Conservation (phyloP, 2,329 filamentous ascomycete species). For the Juglanconis sp. region DNA sequence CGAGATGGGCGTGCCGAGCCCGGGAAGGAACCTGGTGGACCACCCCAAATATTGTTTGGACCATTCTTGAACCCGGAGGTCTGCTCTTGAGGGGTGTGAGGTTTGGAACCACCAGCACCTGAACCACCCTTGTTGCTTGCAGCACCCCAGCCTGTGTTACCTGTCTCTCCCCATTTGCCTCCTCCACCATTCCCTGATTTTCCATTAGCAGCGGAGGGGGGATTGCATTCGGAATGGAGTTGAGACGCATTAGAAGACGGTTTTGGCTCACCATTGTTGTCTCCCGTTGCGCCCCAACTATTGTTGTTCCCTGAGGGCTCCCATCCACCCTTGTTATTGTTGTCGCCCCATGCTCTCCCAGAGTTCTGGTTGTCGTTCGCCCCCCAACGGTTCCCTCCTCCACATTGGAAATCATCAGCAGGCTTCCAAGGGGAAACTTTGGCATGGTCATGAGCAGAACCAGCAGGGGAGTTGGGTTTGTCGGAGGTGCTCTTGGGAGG, state of each 20-base stretch:
- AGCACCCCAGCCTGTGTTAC: background rate
- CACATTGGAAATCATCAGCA: background rate
- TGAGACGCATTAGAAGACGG: background rate
- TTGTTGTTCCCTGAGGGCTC: background rate
- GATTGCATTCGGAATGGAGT: background rate
- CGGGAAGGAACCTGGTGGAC: constrained; percentile 3
- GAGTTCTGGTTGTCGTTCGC: background rate
- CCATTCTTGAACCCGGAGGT: background rate
- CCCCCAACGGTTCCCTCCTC: background rate
- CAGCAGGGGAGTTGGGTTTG: background rate
- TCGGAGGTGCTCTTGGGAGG: too few species aligned
- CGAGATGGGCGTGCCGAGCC: background rate
- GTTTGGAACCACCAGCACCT: background rate
- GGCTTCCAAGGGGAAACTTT: background rate
- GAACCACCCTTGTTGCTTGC: background rate
- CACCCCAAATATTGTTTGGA: background rate
- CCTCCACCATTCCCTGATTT: background rate
- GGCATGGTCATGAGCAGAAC: background rate
- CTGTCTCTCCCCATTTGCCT: background rate
- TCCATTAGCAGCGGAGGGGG: background rate
- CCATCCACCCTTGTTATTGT: background rate
- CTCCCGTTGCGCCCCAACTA: background rate
- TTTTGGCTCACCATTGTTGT: background rate
- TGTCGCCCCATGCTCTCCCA: background rate
- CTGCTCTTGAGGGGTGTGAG: background rate